These are phyloP conservation scores for Magnolia officinalis DNA, from an alignment of 164 flowering plant genomes.

Conservation along the genomic window DNA sequence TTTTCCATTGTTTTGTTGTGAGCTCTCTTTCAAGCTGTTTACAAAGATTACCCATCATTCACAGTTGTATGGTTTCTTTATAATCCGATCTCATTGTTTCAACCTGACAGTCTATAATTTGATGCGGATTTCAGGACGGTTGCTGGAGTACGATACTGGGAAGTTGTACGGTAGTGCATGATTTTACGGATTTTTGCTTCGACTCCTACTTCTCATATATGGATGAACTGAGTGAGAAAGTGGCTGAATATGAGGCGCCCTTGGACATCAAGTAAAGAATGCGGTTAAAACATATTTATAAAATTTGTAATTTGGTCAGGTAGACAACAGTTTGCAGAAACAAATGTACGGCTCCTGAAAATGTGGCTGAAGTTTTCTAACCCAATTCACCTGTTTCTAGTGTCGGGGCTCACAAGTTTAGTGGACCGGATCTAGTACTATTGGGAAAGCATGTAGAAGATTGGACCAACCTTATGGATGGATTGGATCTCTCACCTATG, in stretches of 20 bases:
- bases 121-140: conserved; percentile 58
- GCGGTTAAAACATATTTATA: too few relatives aligned
- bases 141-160: conserved; percentile 58
- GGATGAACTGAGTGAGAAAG: conserved; percentile 72
- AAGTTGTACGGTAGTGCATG: conserved; percentile 71
- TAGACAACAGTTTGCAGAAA: too few relatives aligned
- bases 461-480: too few relatives aligned
- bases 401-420: too few relatives aligned
- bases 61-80: background rate
- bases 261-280: conserved; percentile 55
- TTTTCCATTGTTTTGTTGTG: conserved; percentile 59
- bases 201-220: conserved; percentile 90
- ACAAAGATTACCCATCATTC: background rate
- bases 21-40: conserved; percentile 13
- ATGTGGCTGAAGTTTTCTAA: too few relatives aligned
- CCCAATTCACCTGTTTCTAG: too few relatives aligned
- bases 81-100: too few relatives aligned
- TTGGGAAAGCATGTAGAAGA: too few relatives aligned
- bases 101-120: background rate
- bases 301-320: too few relatives aligned
- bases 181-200: conserved; percentile 85
- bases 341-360: too few relatives aligned
- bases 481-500: too few relatives aligned
- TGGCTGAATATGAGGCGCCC: conserved; percentile 49
- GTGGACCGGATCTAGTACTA: too few relatives aligned